These are phyloP conservation scores for Quercus berberidifolia DNA, from an alignment of 306 rosid genomes.

Conservation along the genomic window DNA sequence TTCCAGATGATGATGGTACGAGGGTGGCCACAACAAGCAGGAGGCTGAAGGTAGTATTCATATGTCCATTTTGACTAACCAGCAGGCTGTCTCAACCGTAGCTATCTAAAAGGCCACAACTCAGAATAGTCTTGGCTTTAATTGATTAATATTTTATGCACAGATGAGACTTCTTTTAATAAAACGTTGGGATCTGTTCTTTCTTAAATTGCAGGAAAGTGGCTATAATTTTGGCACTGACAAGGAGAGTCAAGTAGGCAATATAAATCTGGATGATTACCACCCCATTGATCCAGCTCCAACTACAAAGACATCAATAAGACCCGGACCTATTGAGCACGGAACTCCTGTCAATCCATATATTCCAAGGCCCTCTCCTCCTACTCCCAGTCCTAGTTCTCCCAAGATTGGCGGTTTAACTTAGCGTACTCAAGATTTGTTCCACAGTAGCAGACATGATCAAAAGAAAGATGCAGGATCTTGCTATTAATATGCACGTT, in stretches of 20 bases:
- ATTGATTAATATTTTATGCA: background rate
- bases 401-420: constrained; percentile 26
- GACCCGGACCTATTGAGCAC: constrained; percentile 72
- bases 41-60: constrained; percentile 60
- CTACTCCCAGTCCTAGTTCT: constrained; percentile 23
- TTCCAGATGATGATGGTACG: constrained; percentile 36
- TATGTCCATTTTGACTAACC: background rate
- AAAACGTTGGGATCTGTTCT: constrained; percentile 7
- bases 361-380: constrained; percentile 68
- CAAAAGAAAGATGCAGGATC: background rate
- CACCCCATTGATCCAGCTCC: constrained; percentile 62
- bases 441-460: background rate
- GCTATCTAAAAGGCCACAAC: background rate
- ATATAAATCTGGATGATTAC: constrained; percentile 55
- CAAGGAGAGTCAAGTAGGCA: constrained; percentile 4
- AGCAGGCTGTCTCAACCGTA: background rate
- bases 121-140: background rate
- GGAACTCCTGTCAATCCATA: constrained; percentile 63
- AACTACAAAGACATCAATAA: constrained; percentile 35
- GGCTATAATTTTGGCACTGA: background rate
- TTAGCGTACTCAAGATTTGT: background rate
- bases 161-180: background rate
- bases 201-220: constrained; percentile 43
- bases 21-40: constrained; percentile 27
- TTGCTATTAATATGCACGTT: background rate